These are phyloP conservation scores for Ceriops zippeliana DNA, from an alignment of 345 rosid genomes.

Conservation along the genomic window DNA sequence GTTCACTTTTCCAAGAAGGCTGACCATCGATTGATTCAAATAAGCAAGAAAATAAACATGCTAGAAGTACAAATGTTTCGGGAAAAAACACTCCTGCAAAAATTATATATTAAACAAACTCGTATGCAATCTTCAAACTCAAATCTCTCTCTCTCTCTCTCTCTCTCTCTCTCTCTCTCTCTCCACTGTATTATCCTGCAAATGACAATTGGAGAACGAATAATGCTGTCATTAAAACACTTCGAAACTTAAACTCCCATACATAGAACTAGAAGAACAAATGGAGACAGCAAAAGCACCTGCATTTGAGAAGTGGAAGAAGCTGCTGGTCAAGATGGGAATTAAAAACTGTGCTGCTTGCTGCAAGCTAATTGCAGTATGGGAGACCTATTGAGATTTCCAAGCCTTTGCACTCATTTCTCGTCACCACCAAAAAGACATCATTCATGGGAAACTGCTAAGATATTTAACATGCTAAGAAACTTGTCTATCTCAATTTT, in stretches of 20 bases:
- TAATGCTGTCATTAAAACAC: neutral
- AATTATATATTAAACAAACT: slow-evolving; percentile 13
- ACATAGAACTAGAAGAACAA: neutral
- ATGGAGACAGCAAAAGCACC: slow-evolving; percentile 6
- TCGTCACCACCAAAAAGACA: slow-evolving; percentile 7
- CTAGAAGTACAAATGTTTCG: neutral
- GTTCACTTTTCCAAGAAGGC: slow-evolving; percentile 3
- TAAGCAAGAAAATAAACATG: slow-evolving; percentile 11
- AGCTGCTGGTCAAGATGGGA: neutral
- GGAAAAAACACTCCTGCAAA: slow-evolving; percentile 11
- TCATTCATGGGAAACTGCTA: slow-evolving; percentile 1
- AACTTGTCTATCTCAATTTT: slow-evolving; percentile 5
- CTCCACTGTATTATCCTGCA: slow-evolving; percentile 25
- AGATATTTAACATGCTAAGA: neutral
- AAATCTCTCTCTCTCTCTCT: slow-evolving; percentile 14
- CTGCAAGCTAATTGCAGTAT: neutral
- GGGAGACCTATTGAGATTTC: neutral
- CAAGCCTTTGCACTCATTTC: slow-evolving; percentile 11
- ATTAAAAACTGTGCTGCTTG: neutral
- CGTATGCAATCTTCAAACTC: slow-evolving; percentile 26
- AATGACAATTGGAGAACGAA: neutral
- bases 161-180: slow-evolving; percentile 17
- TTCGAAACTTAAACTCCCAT: neutral
- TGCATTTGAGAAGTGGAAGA: slow-evolving; percentile 13
- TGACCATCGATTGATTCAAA: slow-evolving; percentile 9